Evolutionary conservation across 768 basidiomycete genomes (phyloP), one percentile per base, ranked within the genome.

Genomic region (Leccinum ochraceum): DNA sequence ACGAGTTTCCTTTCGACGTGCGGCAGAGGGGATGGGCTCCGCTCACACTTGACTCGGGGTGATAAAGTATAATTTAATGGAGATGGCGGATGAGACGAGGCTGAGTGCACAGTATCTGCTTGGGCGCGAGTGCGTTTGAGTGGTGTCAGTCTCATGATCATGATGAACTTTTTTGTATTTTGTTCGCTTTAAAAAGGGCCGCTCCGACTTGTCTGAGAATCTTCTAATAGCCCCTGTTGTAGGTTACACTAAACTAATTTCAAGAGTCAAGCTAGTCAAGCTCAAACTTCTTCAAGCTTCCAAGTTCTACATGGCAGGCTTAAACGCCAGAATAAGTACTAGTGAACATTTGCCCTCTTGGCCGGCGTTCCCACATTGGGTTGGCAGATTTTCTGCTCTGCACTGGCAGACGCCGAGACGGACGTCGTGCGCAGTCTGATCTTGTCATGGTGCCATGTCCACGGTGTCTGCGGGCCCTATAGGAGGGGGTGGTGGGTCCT

Each of bases 21-120:
- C 1, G 37, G 22, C 1, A 26, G 10, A 17, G 66, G 72, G 13
- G 71, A 57, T 5, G 50, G 53, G 50, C 67, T 64, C 8, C 51
- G 60, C 55, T 75, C 72, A 39, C 22, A 22, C 58, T 75, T 74
- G 42, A 56, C 54, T 28, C 44, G 57, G 22, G 56, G 3, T 46
- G 34, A n/a, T n/a, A 46, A 20, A 9, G 49, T n/a, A 6, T 7
- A 20, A 6, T 46, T 30, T 20, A 51, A 52, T 36, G 56, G 16
- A 16, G 30, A 6, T 17, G 17, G 50, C 32, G 26, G 9, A 17
- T n/a, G 17, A 24, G 30, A 3, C 28, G 34, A 30, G 3, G 20
- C 51, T 0, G 46, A 26, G 4, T 13, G 37, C 16, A n/a, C 17
- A 4, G 42, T 32, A 11, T 63, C 49, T 28, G 39, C 24, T 17